phyloP scores from a whole-genome alignment of 345 rosid genomes.

The Corchorus olitorius region DNA sequence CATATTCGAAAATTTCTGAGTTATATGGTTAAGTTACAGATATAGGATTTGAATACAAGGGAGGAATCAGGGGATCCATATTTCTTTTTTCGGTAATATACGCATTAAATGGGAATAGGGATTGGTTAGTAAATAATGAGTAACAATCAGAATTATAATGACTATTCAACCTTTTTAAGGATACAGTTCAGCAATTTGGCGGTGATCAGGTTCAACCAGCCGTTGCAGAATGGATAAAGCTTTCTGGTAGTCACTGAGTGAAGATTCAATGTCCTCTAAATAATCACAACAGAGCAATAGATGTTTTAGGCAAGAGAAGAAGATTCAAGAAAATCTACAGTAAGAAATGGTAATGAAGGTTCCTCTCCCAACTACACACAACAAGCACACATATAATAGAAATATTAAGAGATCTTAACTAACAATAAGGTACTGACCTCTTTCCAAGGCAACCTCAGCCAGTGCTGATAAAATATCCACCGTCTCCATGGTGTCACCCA shows the following conservation, averaged over 20 bases:
- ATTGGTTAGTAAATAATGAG: not conserved
- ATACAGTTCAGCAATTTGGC: slow-evolving; percentile 90
- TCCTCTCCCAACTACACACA: not conserved
- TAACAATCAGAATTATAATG: not conserved
- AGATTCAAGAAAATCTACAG: not conserved
- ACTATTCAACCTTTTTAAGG: slow-evolving; percentile 39
- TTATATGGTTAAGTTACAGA: slow-evolving; percentile 45
- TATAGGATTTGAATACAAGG: not conserved
- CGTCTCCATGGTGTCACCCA: slow-evolving; percentile 70
- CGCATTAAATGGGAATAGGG: not conserved
- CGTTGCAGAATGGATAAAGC: slow-evolving; percentile 70
- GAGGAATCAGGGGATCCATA: not conserved
- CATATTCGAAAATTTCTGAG: slow-evolving; percentile 87
- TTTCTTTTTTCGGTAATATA: not conserved
- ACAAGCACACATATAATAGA: not conserved
- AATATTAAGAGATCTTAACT: not conserved
- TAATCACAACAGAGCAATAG: slow-evolving; percentile 17
- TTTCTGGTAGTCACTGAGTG: slow-evolving; percentile 76
- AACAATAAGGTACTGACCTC: slow-evolving; percentile 54
- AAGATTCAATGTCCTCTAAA: slow-evolving; percentile 94
- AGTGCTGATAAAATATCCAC: slow-evolving; percentile 80
- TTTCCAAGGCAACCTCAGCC: slow-evolving; percentile 87
- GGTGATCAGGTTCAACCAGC: slow-evolving; percentile 87
- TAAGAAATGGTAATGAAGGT: not conserved
- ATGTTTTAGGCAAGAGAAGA: not conserved